A percentile compares a stretch with the other conserved stretches of the same genome.
These are phyloP conservation scores for Babesia bovis DNA, from an alignment of 169 alveolate genomes.

Conservation along the genomic window DNA sequence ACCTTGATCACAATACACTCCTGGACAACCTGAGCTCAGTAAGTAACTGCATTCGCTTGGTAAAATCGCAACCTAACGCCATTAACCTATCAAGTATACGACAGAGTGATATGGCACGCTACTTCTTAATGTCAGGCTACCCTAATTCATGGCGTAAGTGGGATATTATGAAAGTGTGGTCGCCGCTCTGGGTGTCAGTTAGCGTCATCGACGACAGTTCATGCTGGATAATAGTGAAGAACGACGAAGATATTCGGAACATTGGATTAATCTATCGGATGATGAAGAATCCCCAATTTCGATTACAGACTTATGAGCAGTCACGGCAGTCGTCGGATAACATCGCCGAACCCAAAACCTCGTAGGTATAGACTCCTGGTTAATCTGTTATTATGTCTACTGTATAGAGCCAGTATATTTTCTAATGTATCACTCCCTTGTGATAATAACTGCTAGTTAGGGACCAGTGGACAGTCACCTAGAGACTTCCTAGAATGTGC, in stretches of 20 bases:
- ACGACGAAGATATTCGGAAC: constrained; percentile 82
- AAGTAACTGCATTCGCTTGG: constrained; percentile 75
- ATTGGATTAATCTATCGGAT: constrained; percentile 77
- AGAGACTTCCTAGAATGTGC: no score
- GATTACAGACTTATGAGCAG: constrained; percentile 75
- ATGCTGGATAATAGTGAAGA: constrained; percentile 84
- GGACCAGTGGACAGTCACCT: no score
- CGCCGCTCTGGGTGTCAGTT: constrained; percentile 85
- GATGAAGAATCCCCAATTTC: constrained; percentile 80
- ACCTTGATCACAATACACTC: constrained; percentile 25
- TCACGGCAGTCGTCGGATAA: constrained; percentile 10
- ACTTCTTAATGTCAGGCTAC: constrained; percentile 80
- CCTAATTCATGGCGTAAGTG: constrained; percentile 84
- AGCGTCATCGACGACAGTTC: constrained; percentile 79
- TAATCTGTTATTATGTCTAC: no score
- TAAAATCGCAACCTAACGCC: constrained; percentile 82
- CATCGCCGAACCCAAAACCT: neutral
- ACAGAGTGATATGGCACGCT: constrained; percentile 81
- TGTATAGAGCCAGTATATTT: no score
- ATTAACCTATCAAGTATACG: constrained; percentile 73
- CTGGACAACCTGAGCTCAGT: constrained; percentile 49
- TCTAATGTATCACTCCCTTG: no score
- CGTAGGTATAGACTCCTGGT: no score
- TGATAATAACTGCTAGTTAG: no score
- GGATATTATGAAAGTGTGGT: constrained; percentile 86